Evolutionary conservation across 2,329 filamentous ascomycete species (phyloP).

Genomic region (Metarhizium brunneum): DNA sequence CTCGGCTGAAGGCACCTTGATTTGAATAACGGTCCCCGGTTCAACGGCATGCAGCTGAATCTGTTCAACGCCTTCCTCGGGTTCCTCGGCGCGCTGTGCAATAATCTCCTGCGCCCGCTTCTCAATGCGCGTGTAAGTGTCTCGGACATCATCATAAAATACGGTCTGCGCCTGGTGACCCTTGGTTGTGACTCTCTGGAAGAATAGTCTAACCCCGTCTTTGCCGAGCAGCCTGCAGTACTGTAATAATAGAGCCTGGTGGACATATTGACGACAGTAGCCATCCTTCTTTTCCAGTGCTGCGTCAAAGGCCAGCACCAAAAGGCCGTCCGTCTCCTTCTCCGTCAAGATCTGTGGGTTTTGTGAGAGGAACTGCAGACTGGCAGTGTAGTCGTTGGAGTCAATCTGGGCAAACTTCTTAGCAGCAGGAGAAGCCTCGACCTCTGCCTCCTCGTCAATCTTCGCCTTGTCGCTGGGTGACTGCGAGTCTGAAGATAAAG

Average conservation of each 20-base stretch:
- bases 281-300: constrained; percentile 69
- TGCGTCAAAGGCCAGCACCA: constrained; percentile 86
- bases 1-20: constrained; percentile 63
- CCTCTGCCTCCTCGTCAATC: constrained; percentile 59
- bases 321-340: constrained; percentile 79
- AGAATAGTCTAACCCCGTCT: constrained; percentile 86
- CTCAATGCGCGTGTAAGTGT: constrained; percentile 76
- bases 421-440: constrained; percentile 69
- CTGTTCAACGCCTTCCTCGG: constrained; percentile 61
- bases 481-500: constrained; percentile 11
- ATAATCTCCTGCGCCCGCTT: constrained; percentile 65
- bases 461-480: constrained; percentile 15
- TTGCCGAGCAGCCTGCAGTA: constrained; percentile 87
- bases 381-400: constrained; percentile 61
- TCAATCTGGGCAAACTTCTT: constrained; percentile 75
- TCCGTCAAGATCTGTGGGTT: constrained; percentile 75
- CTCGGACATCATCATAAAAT: constrained; percentile 87
- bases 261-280: constrained; percentile 78
- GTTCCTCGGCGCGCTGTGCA: constrained; percentile 41
- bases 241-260: constrained; percentile 85
- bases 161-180: constrained; percentile 85
- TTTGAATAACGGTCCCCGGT: constrained; percentile 84
- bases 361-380: constrained; percentile 66
- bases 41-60: constrained; percentile 97
- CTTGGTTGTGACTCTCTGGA: constrained; percentile 86